A percentile compares a stretch with the other conserved stretches of the same genome.
These are phyloP conservation scores for Phytophthora pluvialis DNA, from an alignment of 352 stramenopile genomes.

Conservation along the genomic window DNA sequence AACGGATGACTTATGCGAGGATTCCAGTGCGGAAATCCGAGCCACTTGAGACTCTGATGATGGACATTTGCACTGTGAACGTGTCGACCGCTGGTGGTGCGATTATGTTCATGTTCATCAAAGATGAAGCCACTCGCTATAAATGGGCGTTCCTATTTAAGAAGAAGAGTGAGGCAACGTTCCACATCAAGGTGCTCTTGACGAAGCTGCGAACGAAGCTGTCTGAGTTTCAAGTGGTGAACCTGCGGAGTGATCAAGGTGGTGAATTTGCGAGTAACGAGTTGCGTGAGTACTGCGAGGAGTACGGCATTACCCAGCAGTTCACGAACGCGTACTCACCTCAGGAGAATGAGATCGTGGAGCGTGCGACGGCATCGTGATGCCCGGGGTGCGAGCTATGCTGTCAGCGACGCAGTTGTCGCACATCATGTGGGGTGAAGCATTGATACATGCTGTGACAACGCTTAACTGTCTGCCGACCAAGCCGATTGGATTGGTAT, in stretches of 20 bases:
- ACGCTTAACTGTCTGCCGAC: conserved; percentile 7
- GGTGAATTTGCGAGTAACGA: conserved; percentile 1
- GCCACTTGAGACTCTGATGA: conserved; percentile 7
- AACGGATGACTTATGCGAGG: conserved; percentile 15
- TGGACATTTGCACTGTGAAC: conserved; percentile 17
- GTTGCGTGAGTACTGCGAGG: background rate
- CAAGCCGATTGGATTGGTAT: too few species aligned
- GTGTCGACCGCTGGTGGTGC: conserved; percentile 2
- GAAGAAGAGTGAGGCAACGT: conserved; percentile 21
- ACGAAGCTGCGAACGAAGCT: conserved; percentile 14
- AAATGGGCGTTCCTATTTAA: conserved; percentile 23
- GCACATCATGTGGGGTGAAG: conserved; percentile 7
- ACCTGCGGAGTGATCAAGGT: conserved; percentile 7
- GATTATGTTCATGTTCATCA: conserved; percentile 21
- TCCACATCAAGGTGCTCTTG: conserved; percentile 15
- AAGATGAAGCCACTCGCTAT: conserved; percentile 19
- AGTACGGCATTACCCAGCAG: conserved; percentile 2
- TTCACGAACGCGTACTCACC: conserved; percentile 10
- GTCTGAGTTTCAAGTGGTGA: background rate
- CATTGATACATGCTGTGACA: conserved; percentile 5
- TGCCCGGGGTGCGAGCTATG: background rate
- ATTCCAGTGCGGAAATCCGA: conserved; percentile 1
- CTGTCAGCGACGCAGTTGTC: background rate
- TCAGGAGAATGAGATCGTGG: conserved; percentile 14
- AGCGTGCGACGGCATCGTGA: conserved; percentile 6